Evolutionary conservation across 2,329 filamentous ascomycete species (phyloP).

Genomic region (Uncinocarpus reesii): DNA sequence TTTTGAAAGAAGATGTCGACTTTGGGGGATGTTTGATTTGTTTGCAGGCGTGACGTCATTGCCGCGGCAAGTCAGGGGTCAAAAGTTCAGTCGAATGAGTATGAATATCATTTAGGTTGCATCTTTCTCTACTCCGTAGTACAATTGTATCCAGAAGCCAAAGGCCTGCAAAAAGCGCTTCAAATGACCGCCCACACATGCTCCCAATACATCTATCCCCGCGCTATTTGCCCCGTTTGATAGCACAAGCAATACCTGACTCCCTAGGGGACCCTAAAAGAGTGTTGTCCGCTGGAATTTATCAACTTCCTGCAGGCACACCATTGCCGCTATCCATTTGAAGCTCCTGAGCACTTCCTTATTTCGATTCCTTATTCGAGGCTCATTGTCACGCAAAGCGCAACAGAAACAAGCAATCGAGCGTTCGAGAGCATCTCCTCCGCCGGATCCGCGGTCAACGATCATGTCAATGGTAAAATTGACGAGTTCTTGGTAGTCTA

Average conservation of each 20-base stretch:
- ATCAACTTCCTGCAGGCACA: slow-evolving; percentile 21
- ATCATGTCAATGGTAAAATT: slow-evolving; percentile 20
- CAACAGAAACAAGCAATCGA: slow-evolving; percentile 23
- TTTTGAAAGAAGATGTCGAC: too few relatives aligned
- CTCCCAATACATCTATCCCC: too few relatives aligned
- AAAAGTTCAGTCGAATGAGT: neutral
- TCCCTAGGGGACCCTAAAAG: neutral
- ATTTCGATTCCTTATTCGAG: neutral
- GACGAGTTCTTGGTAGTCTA: slow-evolving; percentile 21
- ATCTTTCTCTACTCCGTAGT: too few relatives aligned
- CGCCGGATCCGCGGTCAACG: slow-evolving; percentile 17
- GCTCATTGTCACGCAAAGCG: slow-evolving; percentile 11
- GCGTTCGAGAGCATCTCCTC: slow-evolving; percentile 20
- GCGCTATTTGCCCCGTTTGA: neutral
- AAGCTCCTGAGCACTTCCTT: slow-evolving; percentile 19
- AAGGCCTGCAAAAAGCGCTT: neutral
- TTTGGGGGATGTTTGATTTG: slow-evolving; percentile 12
- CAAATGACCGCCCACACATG: neutral
- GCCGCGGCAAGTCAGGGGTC: neutral
- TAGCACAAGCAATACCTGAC: neutral
- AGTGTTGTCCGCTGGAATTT: slow-evolving; percentile 16
- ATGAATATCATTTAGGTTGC: too few relatives aligned
- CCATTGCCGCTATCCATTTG: slow-evolving; percentile 22
- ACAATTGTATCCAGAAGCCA: too few relatives aligned
- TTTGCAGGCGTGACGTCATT: slow-evolving; percentile 16